A percentile compares a stretch with the other conserved stretches of the same genome.
Evolutionary conservation across 2,329 filamentous ascomycete species (phyloP).

Genomic region (Aureobasidium sp.): DNA sequence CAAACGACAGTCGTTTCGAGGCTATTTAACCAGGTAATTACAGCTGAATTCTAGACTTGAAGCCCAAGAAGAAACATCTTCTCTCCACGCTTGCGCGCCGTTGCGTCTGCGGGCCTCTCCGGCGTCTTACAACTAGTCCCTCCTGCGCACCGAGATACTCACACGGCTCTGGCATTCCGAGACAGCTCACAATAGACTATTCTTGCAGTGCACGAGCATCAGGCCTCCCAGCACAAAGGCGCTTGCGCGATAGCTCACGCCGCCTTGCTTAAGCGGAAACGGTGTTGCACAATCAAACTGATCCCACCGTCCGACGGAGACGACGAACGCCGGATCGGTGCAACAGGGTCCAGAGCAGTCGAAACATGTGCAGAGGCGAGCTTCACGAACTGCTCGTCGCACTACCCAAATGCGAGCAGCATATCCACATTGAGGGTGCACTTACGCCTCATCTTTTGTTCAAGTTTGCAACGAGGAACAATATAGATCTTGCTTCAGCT

Average conservation of each 20-base stretch:
- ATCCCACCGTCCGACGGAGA: background rate
- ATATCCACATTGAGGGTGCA: conserved; percentile 15
- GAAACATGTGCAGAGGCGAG: conserved; percentile 4
- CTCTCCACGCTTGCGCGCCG: conserved; percentile 5
- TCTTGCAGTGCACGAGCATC: conserved; percentile 1
- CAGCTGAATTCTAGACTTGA: background rate
- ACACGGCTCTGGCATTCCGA: background rate
- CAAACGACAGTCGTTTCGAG: background rate
- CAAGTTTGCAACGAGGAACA: conserved; percentile 4
- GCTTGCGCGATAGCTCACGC: background rate
- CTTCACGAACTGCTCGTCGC: background rate
- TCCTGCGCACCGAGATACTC: background rate
- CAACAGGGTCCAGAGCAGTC: background rate
- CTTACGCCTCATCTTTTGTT: conserved; percentile 4
- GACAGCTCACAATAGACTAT: background rate
- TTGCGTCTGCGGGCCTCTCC: conserved; percentile 12
- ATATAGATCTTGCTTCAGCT: background rate
- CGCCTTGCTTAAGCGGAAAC: background rate
- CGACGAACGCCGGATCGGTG: background rate
- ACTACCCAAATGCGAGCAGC: conserved; percentile 12
- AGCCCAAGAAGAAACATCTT: background rate
- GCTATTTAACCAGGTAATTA: background rate
- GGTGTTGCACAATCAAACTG: conserved; percentile 1
- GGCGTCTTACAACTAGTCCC: background rate
- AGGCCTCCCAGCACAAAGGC: background rate